Percentiles rank a stretch among this genome's conserved stretches.
Conservation (phyloP, 768 basidiomycete genomes). For the Rhizopogon salebrosus region DNA sequence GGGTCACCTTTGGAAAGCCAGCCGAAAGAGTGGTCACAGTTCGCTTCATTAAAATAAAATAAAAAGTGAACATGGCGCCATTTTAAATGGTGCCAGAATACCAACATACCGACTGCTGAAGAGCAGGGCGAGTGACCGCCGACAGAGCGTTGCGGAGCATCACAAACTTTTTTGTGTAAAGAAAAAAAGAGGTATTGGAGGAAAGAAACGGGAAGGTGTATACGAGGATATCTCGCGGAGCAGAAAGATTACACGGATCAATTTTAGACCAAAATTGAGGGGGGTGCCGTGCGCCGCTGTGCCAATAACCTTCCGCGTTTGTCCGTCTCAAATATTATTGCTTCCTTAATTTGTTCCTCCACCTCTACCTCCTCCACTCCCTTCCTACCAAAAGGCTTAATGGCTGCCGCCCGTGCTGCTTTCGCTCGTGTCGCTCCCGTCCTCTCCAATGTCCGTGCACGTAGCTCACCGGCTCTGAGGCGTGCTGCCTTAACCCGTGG, state of each 20-base stretch:
- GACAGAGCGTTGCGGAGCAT: conserved; percentile 69
- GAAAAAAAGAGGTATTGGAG: conserved; percentile 23
- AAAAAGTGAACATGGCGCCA: conserved; percentile 2
- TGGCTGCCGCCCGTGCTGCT: conserved; percentile 56
- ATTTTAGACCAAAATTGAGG: conserved; percentile 1
- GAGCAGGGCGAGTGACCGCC: conserved; percentile 47
- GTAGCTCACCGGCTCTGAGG: conserved; percentile 37
- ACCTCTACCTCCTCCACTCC: conserved; percentile 22
- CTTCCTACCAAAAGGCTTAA: conserved; percentile 31
- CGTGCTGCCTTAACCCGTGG: conserved; percentile 43
- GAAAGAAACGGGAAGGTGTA: conserved; percentile 30
- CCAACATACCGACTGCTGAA: conserved; percentile 45
- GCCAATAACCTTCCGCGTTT: conserved; percentile 6
- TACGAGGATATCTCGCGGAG: too few species aligned
- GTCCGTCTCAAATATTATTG: conserved; percentile 9
- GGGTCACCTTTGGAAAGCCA: conserved; percentile 70
- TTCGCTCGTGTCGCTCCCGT: conserved; percentile 60
- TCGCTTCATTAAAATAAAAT: conserved; percentile 41
- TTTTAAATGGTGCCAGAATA: not conserved
- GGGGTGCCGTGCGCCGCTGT: not conserved
- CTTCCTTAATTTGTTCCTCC: conserved; percentile 2
- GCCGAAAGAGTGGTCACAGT: conserved; percentile 73
- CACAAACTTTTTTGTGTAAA: conserved; percentile 28
- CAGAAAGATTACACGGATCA: conserved; percentile 3
- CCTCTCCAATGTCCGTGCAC: conserved; percentile 35